Evolutionary conservation across 1,139 yeast genomes (phyloP).

Genomic region (Spathaspora jeffriesii): DNA sequence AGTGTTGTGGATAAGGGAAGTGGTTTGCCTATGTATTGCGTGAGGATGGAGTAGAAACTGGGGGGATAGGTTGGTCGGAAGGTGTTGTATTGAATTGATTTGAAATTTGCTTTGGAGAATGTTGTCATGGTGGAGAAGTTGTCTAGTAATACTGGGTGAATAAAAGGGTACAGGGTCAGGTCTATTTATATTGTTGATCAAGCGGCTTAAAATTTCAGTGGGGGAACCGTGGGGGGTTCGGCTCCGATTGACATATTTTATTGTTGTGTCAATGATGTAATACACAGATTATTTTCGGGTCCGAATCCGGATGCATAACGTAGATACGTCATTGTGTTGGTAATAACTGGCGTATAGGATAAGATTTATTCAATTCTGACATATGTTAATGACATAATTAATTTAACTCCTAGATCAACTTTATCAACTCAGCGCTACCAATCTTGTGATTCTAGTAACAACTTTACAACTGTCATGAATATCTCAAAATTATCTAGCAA

Average conservation of each 20-base stretch:
- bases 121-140: slow-evolving; percentile 51
- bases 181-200: too few relatives aligned
- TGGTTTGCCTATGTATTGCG: slow-evolving; percentile 21
- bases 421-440: too few relatives aligned
- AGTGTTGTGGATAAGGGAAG: slow-evolving; percentile 24
- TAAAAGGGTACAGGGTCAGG: background rate
- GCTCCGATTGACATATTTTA: background rate
- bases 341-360: background rate
- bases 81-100: slow-evolving; percentile 56
- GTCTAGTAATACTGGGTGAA: too few relatives aligned
- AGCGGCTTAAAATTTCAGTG: background rate
- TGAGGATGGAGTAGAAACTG: slow-evolving; percentile 48
- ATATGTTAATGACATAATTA: too few relatives aligned
- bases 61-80: slow-evolving; percentile 71
- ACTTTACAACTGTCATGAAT: too few relatives aligned
- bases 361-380: background rate
- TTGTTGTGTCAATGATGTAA: background rate
- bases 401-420: too few relatives aligned
- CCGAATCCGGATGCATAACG: background rate
- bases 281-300: background rate
- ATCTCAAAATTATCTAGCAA: too few relatives aligned
- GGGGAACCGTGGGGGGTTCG: background rate
- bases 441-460: too few relatives aligned
- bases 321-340: too few relatives aligned
- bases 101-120: slow-evolving; percentile 59